phyloP scores from a whole-genome alignment of 345 rosid species.

The Physaria fendleri region DNA sequence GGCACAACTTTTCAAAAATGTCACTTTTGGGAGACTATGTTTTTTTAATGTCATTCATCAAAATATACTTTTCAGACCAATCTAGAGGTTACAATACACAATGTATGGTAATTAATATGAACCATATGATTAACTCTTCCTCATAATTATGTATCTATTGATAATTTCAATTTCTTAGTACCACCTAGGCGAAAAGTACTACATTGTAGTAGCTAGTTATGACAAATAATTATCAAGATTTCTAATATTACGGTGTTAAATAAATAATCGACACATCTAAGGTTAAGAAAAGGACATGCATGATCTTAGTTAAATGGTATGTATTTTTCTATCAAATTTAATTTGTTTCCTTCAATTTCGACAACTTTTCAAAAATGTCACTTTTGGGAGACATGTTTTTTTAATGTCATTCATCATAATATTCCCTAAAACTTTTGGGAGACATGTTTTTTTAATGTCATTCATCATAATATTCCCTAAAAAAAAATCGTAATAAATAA shows the following conservation, averaged over 20 bases:
- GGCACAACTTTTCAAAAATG: too few relatives aligned
- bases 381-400: too few relatives aligned
- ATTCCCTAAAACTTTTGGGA: too few relatives aligned
- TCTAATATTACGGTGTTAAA: slow-evolving; percentile 4
- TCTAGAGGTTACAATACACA: slow-evolving; percentile 2
- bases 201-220: neutral
- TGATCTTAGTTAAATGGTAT: neutral
- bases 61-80: slow-evolving; percentile 13
- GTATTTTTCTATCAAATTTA: neutral
- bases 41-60: too few relatives aligned
- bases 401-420: too few relatives aligned
- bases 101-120: neutral
- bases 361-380: too few relatives aligned
- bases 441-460: too few relatives aligned
- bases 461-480: too few relatives aligned
- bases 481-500: too few relatives aligned
- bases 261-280: neutral
- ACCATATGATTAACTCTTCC: neutral
- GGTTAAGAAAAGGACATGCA: neutral
- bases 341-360: neutral
- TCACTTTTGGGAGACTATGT: too few relatives aligned
- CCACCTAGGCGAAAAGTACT: neutral
- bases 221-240: neutral
- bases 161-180: neutral
- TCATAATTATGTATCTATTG: neutral